A percentile compares a stretch with the other conserved stretches of the same genome.
Conservation (phyloP, 73 alveolate species). For the Paramecium biaurelia region DNA sequence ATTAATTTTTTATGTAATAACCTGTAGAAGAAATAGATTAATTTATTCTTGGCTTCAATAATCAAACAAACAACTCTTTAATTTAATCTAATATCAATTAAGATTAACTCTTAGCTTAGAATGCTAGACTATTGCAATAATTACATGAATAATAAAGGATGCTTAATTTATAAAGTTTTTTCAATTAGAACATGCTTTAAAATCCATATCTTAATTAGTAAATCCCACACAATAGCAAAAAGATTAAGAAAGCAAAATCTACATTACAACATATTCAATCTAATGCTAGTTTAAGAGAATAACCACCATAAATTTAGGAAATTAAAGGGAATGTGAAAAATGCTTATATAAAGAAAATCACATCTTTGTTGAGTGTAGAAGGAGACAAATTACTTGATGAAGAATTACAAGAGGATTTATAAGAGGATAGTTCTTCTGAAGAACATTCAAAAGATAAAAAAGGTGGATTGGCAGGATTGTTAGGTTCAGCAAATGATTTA, state of each 20-base stretch:
- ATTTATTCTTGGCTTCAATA: not conserved
- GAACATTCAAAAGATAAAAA: not conserved
- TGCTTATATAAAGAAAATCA: constrained; percentile 53
- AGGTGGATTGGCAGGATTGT: not conserved
- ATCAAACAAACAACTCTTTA: not conserved
- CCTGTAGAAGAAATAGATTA: not conserved
- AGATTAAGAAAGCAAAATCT: not conserved
- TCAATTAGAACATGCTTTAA: not conserved
- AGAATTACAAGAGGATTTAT: not conserved
- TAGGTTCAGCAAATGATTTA: not conserved
- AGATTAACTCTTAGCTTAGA: not conserved
- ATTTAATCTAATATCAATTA: not conserved
- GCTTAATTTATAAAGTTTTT: not conserved
- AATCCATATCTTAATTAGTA: not conserved
- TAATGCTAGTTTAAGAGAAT: not conserved
- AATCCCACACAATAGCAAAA: not conserved
- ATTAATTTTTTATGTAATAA: not conserved
- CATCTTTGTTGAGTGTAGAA: constrained; percentile 38
- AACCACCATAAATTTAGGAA: not conserved
- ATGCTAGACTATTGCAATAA: not conserved
- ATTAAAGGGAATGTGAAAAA: constrained; percentile 58
- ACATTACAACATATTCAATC: not conserved
- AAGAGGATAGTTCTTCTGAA: not conserved
- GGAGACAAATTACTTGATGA: not conserved
- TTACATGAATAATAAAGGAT: not conserved